phyloP scores from a whole-genome alignment of 2,329 filamentous ascomycete genomes.

The Monilinia aucupariae region DNA sequence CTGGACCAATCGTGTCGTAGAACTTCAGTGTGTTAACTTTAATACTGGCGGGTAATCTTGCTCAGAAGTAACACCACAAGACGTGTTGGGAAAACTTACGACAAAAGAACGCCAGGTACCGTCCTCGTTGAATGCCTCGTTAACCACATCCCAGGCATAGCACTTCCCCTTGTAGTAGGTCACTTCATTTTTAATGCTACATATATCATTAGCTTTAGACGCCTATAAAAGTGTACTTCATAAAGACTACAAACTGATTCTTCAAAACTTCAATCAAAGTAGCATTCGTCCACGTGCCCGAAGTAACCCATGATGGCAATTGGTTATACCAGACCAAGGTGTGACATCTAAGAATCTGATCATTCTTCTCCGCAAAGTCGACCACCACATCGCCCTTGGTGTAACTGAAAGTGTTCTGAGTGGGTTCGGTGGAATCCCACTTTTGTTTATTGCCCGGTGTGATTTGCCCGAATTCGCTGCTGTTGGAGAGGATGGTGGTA shows the following conservation, averaged over 20 bases:
- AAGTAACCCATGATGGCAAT: constrained; percentile 48
- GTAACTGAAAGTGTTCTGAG: constrained; percentile 52
- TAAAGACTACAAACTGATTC: constrained; percentile 40
- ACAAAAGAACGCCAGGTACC: constrained; percentile 49
- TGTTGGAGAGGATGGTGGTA: constrained; percentile 48
- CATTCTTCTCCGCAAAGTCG: constrained; percentile 43
- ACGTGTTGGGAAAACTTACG: constrained; percentile 44
- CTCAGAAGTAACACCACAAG: constrained; percentile 27
- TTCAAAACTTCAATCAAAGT: constrained; percentile 53
- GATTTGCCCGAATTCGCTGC: constrained; percentile 57
- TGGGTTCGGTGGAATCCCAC: constrained; percentile 58
- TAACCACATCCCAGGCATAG: constrained; percentile 62
- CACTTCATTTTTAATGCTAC: constrained; percentile 49
- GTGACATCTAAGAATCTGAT: constrained; percentile 57
- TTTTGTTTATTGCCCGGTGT: constrained; percentile 60
- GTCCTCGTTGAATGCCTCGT: constrained; percentile 57
- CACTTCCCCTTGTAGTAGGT: constrained; percentile 56
- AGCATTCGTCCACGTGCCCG: constrained; percentile 49
- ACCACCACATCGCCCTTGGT: constrained; percentile 51
- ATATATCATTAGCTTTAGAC: neutral
- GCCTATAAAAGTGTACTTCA: too few species aligned
- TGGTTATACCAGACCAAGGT: constrained; percentile 48
- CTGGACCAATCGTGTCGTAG: constrained; percentile 43
- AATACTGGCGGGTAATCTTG: neutral
- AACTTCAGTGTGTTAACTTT: neutral